Conservation (phyloP, 2,329 filamentous ascomycete genomes). For the Arthrinium puccinioides region DNA sequence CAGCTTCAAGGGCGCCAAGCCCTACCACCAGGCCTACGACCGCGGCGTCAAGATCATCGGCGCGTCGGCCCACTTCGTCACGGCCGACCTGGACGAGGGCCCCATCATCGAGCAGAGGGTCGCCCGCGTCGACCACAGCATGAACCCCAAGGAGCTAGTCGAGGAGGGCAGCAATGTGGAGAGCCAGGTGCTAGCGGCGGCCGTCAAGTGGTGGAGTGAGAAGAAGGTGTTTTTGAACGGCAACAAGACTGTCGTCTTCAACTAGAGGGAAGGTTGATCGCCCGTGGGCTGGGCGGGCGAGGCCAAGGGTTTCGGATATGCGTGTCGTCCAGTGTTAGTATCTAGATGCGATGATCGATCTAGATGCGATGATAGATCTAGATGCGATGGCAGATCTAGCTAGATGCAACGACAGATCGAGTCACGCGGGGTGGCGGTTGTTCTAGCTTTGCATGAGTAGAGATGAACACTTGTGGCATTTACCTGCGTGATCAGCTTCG, state of each 20-base stretch:
- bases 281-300: background rate
- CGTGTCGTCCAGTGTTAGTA: no score
- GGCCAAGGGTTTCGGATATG: no score
- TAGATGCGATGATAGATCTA: no score
- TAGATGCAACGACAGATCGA: no score
- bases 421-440: no score
- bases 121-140: conserved; percentile 66
- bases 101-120: conserved; percentile 85
- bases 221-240: conserved; percentile 71
- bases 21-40: conserved; percentile 83
- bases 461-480: no score
- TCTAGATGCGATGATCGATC: no score
- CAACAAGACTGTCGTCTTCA: conserved; percentile 73
- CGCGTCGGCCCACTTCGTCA: conserved; percentile 80
- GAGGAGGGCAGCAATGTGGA: conserved; percentile 79
- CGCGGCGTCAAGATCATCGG: conserved; percentile 85
- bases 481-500: no score
- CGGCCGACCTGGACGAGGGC: conserved; percentile 76
- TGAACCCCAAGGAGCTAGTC: conserved; percentile 69
- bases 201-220: conserved; percentile 80
- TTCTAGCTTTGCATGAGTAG: no score
- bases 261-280: conserved; percentile 19
- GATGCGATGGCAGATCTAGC: no score
- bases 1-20: conserved; percentile 81
- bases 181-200: conserved; percentile 72